Conservation (phyloP, 2,329 filamentous ascomycete species). For the Aspergillus sp. region DNA sequence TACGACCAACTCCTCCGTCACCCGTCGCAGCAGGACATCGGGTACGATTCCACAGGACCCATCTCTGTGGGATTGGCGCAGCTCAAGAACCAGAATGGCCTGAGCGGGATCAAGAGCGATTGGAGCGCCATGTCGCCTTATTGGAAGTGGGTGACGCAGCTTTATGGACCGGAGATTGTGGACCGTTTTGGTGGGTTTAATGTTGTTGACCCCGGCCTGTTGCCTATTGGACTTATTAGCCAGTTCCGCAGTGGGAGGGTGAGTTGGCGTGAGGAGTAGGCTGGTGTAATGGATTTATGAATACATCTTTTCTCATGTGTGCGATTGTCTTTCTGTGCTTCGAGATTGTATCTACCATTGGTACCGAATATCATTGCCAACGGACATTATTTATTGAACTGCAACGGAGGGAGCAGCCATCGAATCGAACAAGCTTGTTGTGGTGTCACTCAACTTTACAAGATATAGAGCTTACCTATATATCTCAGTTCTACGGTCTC, state of each 20-base stretch:
- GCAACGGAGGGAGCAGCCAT: too few relatives aligned
- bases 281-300: background rate
- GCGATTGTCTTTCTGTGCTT: too few relatives aligned
- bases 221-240: slow-evolving; percentile 17
- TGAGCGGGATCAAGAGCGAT: background rate
- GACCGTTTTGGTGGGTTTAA: slow-evolving; percentile 14
- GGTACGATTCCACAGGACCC: background rate
- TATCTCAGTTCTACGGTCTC: too few relatives aligned
- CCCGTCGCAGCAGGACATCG: slow-evolving; percentile 5
- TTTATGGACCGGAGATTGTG: slow-evolving; percentile 15
- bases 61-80: background rate
- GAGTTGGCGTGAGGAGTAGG: background rate
- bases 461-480: too few relatives aligned
- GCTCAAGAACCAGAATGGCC: background rate
- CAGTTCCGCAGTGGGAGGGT: slow-evolving; percentile 15
- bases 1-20: slow-evolving; percentile 9
- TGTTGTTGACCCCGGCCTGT: slow-evolving; percentile 13
- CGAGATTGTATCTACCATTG: too few relatives aligned
- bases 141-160: slow-evolving; percentile 14
- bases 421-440: too few relatives aligned
- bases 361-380: too few relatives aligned
- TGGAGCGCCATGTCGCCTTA: slow-evolving; percentile 10
- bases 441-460: too few relatives aligned
- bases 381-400: too few relatives aligned
- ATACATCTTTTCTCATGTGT: too few relatives aligned